Evolutionary conservation across 1,284 basidiomycete genomes (phyloP), one percentile per base, ranked within the genome.

Genomic region (Cutaneotrichosporon daszewskae): DNA sequence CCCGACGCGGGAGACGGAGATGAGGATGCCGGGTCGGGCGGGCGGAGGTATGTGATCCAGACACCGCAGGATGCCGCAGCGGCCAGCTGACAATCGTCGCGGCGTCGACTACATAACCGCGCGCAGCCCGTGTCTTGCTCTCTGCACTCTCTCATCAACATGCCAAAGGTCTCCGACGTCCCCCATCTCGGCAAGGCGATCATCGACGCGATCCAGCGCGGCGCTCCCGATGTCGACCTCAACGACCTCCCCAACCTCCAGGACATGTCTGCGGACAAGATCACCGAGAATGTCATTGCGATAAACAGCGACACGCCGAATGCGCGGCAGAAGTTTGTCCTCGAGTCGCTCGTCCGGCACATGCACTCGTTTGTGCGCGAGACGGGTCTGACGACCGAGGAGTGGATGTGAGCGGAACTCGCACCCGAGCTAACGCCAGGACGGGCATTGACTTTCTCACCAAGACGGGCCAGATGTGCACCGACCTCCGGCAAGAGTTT

Each of bases 401-500:
- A 91, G 72, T 91, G 88, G 87, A 83, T 85, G 80, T 60, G 46
- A 44, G 65, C 45, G 20, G 2, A 4, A 3, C 14, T 27, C 22
- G 7, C 13, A 22, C n/a, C 10, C 20, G 23, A 16, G 20, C 23
- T 33, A 26, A 43, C 27, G 3, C 19, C 49, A 69, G 64, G 66
- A 68, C 75, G 16, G 75, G 83, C 0, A 81, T 89, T 57, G 66
- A 83, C 49, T 89, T 88, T 72, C 72, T 90, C 53, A 89, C 85
- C 1, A 73, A 74, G 14, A 79, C 77, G 0, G 86, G 87, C 7
- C 76, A 89, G 70, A 85, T 69, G 49, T 85, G 81, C 68, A 80
- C 81, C 0, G 77, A 80, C 20, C 65, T 84, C 37, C 81, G 85
- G 24, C 85, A 87, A 72, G 87, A 91, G 62, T 85, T 85, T 62